Conservation (phyloP, 176 grass and related monocot species). For the Bromus sterilis region DNA sequence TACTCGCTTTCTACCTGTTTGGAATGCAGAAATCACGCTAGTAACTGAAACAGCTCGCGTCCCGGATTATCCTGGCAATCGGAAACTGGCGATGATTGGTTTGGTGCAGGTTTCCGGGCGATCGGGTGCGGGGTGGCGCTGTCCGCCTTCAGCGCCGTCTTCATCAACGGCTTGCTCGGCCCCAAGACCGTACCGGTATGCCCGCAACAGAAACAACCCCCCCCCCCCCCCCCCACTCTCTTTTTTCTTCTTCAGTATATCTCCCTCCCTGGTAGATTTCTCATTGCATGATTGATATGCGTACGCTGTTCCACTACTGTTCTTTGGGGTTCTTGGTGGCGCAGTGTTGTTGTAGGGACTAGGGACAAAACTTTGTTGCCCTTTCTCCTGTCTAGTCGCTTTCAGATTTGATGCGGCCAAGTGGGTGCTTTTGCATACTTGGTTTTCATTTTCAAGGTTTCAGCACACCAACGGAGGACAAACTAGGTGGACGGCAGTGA, state of each 20-base stretch:
- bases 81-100: not conserved
- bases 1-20: not conserved
- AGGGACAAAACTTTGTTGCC: too few relatives aligned
- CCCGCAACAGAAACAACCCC: not conserved
- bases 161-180: constrained; percentile 51
- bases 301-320: not conserved
- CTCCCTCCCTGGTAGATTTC: not conserved
- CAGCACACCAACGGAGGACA: too few relatives aligned
- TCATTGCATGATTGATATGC: not conserved
- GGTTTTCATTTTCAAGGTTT: too few relatives aligned
- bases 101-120: constrained; percentile 41
- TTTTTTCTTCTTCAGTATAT: not conserved
- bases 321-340: too few relatives aligned
- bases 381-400: too few relatives aligned
- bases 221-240: too few relatives aligned
- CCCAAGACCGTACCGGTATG: constrained; percentile 45
- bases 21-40: not conserved
- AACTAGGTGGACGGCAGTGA: too few relatives aligned
- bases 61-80: not conserved
- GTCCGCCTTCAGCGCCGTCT: constrained; percentile 25
- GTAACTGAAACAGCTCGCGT: not conserved
- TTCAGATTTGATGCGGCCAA: too few relatives aligned
- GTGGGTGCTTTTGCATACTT: too few relatives aligned
- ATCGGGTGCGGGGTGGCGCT: constrained; percentile 47
- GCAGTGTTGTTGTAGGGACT: too few relatives aligned